phyloP scores from a whole-genome alignment of 345 rosid species.

The Nephelium lappaceum region DNA sequence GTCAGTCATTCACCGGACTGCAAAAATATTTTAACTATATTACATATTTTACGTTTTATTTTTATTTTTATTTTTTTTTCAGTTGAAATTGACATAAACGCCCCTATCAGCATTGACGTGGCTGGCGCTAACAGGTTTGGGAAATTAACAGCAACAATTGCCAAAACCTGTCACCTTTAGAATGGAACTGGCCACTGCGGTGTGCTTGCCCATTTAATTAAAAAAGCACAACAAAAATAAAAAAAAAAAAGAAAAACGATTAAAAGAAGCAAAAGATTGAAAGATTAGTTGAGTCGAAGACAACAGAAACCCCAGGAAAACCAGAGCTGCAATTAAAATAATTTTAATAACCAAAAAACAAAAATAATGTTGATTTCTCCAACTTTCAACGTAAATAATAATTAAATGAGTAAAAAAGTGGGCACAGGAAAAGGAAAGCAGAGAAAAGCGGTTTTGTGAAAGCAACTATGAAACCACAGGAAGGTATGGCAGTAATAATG shows the following conservation, averaged over 20 bases:
- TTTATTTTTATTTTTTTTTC: background rate
- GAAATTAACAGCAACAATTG: background rate
- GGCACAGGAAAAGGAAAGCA: background rate
- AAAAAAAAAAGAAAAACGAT: background rate
- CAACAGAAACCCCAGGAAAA: slow-evolving; percentile 3
- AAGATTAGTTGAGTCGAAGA: slow-evolving; percentile 9
- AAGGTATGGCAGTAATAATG: slow-evolving; percentile 27
- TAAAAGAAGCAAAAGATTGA: background rate
- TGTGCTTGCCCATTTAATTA: no score
- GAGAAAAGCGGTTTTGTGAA: slow-evolving; percentile 41
- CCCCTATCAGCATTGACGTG: background rate
- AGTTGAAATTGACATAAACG: background rate
- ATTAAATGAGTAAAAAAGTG: background rate
- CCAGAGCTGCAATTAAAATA: background rate
- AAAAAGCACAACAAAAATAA: background rate
- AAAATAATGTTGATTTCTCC: background rate
- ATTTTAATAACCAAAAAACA: background rate
- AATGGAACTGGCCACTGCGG: background rate
- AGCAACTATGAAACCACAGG: slow-evolving; percentile 40
- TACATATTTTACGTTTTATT: background rate
- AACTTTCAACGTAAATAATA: background rate
- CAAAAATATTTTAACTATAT: no score
- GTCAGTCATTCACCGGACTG: background rate
- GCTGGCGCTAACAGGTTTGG: background rate
- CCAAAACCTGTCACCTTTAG: background rate